These are phyloP conservation scores for Phylloporus sp. DNA, from an alignment of 768 basidiomycete species.

Conservation along the genomic window DNA sequence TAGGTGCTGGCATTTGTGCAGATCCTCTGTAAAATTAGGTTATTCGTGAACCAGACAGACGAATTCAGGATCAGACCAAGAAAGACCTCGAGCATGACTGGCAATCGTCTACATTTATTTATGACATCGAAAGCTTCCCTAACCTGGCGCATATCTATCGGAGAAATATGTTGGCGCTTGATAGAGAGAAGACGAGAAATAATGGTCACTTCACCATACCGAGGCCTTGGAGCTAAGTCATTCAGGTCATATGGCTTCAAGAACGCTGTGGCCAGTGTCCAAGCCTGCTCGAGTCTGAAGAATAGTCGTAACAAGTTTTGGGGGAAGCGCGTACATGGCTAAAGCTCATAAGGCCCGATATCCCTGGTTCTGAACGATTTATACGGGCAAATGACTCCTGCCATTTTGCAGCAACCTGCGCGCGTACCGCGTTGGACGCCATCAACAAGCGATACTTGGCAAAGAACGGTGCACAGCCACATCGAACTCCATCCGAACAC, in stretches of 20 bases:
- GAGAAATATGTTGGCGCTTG: background rate
- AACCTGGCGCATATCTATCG: constrained; percentile 45
- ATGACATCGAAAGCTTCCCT: constrained; percentile 56
- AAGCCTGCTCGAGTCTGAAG: constrained; percentile 44
- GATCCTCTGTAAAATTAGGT: constrained; percentile 45
- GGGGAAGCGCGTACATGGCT: constrained; percentile 44
- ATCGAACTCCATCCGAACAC: too few relatives aligned
- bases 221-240: constrained; percentile 28
- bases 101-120: constrained; percentile 55
- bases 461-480: constrained; percentile 20
- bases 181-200: constrained; percentile 2
- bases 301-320: background rate
- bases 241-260: constrained; percentile 54
- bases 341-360: constrained; percentile 60
- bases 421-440: constrained; percentile 60
- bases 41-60: background rate
- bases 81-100: constrained; percentile 65
- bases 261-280: constrained; percentile 52
- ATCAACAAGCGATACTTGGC: constrained; percentile 30
- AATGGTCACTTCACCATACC: constrained; percentile 24
- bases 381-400: constrained; percentile 64
- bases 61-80: constrained; percentile 45
- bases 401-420: constrained; percentile 68
- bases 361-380: constrained; percentile 56
- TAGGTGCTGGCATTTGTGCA: constrained; percentile 55